phyloP scores from a whole-genome alignment of 306 rosid genomes.

The Argentina anserina region DNA sequence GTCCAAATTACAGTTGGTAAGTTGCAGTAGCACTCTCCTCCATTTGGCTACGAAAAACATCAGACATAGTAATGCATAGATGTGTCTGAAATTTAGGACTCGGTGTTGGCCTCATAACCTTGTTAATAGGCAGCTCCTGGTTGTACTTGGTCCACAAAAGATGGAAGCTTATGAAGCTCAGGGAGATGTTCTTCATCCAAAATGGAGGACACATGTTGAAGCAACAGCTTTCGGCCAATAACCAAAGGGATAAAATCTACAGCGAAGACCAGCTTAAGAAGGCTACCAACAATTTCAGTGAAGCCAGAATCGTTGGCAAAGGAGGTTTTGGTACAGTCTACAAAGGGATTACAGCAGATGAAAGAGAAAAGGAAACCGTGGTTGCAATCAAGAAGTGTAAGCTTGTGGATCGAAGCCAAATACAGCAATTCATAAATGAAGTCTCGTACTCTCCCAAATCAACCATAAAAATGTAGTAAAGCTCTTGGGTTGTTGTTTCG shows the following conservation, averaged over 20 bases:
- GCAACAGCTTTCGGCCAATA: not conserved
- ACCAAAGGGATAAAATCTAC: conserved; percentile 3
- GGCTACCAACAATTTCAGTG: conserved; percentile 16
- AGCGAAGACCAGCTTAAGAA: not conserved
- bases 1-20: not conserved
- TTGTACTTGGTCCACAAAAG: conserved; percentile 7
- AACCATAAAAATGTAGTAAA: conserved; percentile 11
- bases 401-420: conserved; percentile 3
- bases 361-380: not conserved
- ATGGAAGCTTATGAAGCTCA: not conserved
- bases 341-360: not conserved
- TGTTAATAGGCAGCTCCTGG: not conserved
- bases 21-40: not conserved
- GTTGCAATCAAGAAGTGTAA: conserved; percentile 17
- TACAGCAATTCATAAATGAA: conserved; percentile 19
- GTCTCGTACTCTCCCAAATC: conserved; percentile 11
- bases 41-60: not conserved
- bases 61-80: not conserved
- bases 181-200: not conserved
- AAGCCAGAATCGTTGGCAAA: conserved; percentile 7
- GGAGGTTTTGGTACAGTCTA: conserved; percentile 19
- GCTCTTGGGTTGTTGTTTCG: conserved; percentile 24
- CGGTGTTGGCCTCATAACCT: not conserved
- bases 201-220: conserved; percentile 4
- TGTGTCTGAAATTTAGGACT: not conserved